Evolutionary conservation across 2,329 filamentous ascomycete genomes (phyloP).

Genomic region (Aspergillus felis): DNA sequence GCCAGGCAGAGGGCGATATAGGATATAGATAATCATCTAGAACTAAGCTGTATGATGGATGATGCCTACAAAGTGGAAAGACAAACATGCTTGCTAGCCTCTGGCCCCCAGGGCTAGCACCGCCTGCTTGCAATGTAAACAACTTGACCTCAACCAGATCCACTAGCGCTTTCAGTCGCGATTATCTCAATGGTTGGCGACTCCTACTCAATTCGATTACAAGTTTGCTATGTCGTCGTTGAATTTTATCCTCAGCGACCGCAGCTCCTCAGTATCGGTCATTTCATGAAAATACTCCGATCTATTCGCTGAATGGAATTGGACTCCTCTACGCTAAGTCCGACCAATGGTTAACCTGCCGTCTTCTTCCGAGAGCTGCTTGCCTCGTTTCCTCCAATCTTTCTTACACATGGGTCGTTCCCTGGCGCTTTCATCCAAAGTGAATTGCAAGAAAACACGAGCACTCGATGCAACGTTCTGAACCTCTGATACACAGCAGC

Average conservation of each 20-base stretch:
- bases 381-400: not conserved
- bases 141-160: not conserved
- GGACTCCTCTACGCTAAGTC: not conserved
- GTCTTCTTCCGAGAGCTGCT: not conserved
- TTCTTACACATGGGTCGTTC: not conserved
- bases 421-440: not conserved
- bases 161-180: not conserved
- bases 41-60: not conserved
- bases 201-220: not conserved
- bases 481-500: conserved; percentile 8
- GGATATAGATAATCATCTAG: not conserved
- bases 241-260: not conserved
- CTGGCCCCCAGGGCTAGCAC: not conserved
- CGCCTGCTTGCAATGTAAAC: not conserved
- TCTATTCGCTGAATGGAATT: not conserved
- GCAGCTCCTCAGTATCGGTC: too few species aligned
- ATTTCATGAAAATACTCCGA: not conserved
- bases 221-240: not conserved
- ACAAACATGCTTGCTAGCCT: not conserved
- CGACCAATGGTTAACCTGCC: not conserved
- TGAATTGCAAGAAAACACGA: not conserved
- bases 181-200: too few species aligned
- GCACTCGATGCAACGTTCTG: conserved; percentile 14
- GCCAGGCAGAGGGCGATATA: not conserved
- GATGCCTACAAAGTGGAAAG: not conserved